Base-by-base conservation (phyloP, 257 asterid species). In the Petunia axillaris region DNA sequence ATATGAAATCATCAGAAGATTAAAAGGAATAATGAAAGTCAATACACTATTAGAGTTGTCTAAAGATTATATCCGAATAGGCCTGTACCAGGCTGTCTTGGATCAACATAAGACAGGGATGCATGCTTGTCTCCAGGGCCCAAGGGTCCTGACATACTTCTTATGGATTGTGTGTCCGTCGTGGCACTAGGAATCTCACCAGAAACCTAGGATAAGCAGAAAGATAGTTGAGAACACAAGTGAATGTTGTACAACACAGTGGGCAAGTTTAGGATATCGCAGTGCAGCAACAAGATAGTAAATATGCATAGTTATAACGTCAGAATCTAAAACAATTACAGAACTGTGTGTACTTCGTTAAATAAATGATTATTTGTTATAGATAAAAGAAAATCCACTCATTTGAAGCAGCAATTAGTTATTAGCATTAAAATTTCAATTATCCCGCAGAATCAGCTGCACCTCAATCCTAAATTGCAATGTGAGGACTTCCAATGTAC, bases 71-170 rank as follows among this genome's bases (percentile, higher is more conserved):
- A 59, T 77, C 5, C 58, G 40, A 64, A 68, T 79, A 43, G 44
- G 38, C 75, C n/a, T 6, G 55, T 65, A 93, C 98, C 98, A 59
- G 98, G 98, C 89, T 89, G 96, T 76, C 95, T 92, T 46, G 98
- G 98, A 87, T 93, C 98, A 48, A 95, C 90, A 80, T 91, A 93
- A 77, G 97, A 92, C 64, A 89, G 60, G 59, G 77, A 79, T 11
- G 95, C 91, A 76, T 81, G 84, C 83, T 89, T 93, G 67, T 95
- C 98, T 52, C 94, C 94, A 11, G 97, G 98, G 79, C 98, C 98
- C 87, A 95, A 88, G 76, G 98, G 98, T 75, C 98, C 98, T 37
- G 98, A 95, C 41, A 91, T 95, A 87, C 98, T 95, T 87, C 98
- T 89, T 39, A 95, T 87, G 15, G 98, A 95, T 80, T 90, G 89